A percentile compares a stretch with the other conserved stretches of the same genome.
phyloP scores from a whole-genome alignment of 768 basidiomycete species.

The Lactarius indigo region DNA sequence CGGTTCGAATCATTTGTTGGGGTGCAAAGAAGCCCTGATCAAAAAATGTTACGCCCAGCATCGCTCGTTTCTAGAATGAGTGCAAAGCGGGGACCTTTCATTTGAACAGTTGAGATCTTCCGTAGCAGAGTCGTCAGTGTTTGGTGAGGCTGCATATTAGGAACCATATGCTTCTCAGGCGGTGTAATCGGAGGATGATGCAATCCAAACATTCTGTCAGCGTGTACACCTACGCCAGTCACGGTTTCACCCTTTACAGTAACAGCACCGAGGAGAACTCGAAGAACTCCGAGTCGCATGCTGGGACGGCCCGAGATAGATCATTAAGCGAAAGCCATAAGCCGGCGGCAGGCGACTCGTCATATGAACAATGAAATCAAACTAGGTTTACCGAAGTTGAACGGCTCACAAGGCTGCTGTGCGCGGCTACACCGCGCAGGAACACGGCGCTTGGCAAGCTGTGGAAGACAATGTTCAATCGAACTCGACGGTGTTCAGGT shows the following conservation, averaged over 20 bases:
- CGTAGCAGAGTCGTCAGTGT: conserved; percentile 19
- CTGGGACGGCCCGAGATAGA: conserved; percentile 13
- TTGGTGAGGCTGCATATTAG: conserved; percentile 11
- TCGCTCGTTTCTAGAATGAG: conserved; percentile 14
- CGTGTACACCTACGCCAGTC: neutral
- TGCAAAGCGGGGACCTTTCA: conserved; percentile 15
- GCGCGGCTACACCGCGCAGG: conserved; percentile 21
- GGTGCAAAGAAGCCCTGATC: conserved; percentile 3
- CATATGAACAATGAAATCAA: conserved; percentile 15
- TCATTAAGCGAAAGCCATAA: conserved; percentile 22
- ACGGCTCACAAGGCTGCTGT: conserved; percentile 12
- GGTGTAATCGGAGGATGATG: conserved; percentile 20
- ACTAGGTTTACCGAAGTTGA: conserved; percentile 24
- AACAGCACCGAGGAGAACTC: conserved; percentile 15
- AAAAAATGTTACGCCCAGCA: neutral
- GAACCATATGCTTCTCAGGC: conserved; percentile 10
- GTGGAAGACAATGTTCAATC: neutral
- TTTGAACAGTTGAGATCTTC: conserved; percentile 22
- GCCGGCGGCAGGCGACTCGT: conserved; percentile 18
- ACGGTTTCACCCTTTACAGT: neutral
- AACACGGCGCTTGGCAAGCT: conserved; percentile 15
- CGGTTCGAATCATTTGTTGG: conserved; percentile 15
- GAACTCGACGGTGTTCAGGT: neutral
- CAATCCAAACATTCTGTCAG: conserved; percentile 13
- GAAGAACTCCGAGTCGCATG: conserved; percentile 2